Percentiles rank a stretch among this genome's conserved stretches.
phyloP scores from a whole-genome alignment of 192 early-diverging fungal genomes.

The Spizellomyces sp. region DNA sequence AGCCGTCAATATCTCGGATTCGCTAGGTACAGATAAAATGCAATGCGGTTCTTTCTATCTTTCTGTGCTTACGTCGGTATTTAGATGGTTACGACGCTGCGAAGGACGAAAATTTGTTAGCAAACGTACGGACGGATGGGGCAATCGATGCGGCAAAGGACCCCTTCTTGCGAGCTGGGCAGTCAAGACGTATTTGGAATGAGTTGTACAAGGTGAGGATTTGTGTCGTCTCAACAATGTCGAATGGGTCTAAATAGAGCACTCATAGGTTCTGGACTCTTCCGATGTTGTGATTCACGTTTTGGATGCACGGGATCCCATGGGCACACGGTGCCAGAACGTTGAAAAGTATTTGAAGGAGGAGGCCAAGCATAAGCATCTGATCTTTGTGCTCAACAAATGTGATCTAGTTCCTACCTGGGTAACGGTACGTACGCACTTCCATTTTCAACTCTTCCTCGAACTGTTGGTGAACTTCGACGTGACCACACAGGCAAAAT shows the following conservation, averaged over 20 bases:
- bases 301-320: conserved; percentile 96
- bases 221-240: too few relatives aligned
- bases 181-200: conserved; percentile 97
- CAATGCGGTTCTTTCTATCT: not conserved
- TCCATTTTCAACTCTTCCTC: not conserved
- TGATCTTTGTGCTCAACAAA: conserved; percentile 97
- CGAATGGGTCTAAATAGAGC: too few relatives aligned
- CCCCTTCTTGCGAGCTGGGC: conserved; percentile 90
- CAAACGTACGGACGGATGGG: conserved; percentile 61
- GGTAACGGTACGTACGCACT: conserved; percentile 75
- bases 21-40: conserved; percentile 60
- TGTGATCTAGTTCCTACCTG: conserved; percentile 98
- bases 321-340: conserved; percentile 90
- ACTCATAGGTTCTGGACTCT: conserved; percentile 80
- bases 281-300: conserved; percentile 95
- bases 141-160: conserved; percentile 74
- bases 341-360: conserved; percentile 92
- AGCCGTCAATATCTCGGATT: conserved; percentile 65
- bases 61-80: too few relatives aligned
- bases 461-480: not conserved
- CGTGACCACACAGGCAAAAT: conserved; percentile 65
- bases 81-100: not conserved
- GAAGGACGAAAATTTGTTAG: conserved; percentile 26
- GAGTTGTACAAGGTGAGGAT: conserved; percentile 87
- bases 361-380: conserved; percentile 94